These are phyloP conservation scores for Penicillium psychrofluorescens DNA, from an alignment of 495 filamentous ascomycete genomes.

Conservation along the genomic window DNA sequence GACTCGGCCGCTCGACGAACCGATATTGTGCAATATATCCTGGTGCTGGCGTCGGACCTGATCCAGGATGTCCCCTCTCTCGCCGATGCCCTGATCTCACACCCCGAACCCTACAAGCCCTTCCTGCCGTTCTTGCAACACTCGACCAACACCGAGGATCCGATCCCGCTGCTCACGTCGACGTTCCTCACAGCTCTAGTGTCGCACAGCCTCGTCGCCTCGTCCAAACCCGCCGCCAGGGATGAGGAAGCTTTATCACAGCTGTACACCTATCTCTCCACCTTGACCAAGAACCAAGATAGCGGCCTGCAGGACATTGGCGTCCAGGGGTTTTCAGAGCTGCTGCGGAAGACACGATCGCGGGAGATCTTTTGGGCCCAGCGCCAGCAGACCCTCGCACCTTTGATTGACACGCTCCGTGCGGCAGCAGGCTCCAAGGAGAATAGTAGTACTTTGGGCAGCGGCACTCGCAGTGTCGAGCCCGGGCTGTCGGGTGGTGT, in stretches of 20 bases:
- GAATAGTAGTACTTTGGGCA: slow-evolving; percentile 60
- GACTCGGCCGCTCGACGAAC: slow-evolving; percentile 69
- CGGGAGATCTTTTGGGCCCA: slow-evolving; percentile 84
- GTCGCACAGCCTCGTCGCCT: slow-evolving; percentile 54
- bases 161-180: slow-evolving; percentile 83
- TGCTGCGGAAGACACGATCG: slow-evolving; percentile 70
- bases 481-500: slow-evolving; percentile 70
- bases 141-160: slow-evolving; percentile 73
- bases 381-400: slow-evolving; percentile 71
- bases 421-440: slow-evolving; percentile 69
- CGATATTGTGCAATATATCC: slow-evolving; percentile 90
- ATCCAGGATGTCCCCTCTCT: slow-evolving; percentile 76
- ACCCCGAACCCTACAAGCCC: slow-evolving; percentile 72
- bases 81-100: slow-evolving; percentile 63
- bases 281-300: slow-evolving; percentile 68
- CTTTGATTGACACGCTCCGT: slow-evolving; percentile 76
- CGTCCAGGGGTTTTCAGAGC: slow-evolving; percentile 79
- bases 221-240: slow-evolving; percentile 44
- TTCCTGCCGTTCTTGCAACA: slow-evolving; percentile 80
- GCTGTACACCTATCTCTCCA: slow-evolving; percentile 80
- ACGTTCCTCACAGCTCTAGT: slow-evolving; percentile 79
- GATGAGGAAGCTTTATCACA: slow-evolving; percentile 78
- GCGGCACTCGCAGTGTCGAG: slow-evolving; percentile 56
- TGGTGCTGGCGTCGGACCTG: slow-evolving; percentile 82
- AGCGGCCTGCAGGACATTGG: slow-evolving; percentile 92